Percentiles rank a stretch among this genome's conserved stretches.
Conservation (phyloP, 2,329 filamentous ascomycete species). For the Penicillium brasilianum region DNA sequence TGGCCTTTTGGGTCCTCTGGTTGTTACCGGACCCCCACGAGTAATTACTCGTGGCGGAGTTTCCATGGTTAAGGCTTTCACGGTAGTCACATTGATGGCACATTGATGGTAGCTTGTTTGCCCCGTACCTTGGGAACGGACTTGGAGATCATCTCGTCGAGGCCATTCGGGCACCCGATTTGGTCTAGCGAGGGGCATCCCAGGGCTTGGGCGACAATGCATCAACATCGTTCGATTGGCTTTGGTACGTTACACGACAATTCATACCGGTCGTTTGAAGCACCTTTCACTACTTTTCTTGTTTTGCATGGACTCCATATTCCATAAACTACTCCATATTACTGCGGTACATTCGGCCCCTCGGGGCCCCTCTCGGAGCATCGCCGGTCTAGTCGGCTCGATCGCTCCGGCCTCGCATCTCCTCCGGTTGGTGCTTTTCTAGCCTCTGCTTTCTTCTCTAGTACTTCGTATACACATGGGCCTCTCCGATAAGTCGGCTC, state of each 20-base stretch:
- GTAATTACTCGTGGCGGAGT: too few relatives aligned
- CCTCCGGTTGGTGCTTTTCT: not conserved
- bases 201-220: not conserved
- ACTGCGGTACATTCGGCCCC: not conserved
- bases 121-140: not conserved
- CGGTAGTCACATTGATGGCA: too few relatives aligned
- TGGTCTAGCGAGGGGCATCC: constrained; percentile 11
- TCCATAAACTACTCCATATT: not conserved
- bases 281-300: too few relatives aligned
- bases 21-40: constrained; percentile 13
- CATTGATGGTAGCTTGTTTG: too few relatives aligned
- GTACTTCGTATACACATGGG: not conserved
- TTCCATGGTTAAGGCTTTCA: not conserved
- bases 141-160: not conserved
- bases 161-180: constrained; percentile 20
- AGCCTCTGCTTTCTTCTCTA: too few relatives aligned
- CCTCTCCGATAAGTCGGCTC: not conserved
- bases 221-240: not conserved
- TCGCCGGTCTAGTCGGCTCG: constrained; percentile 19
- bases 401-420: constrained; percentile 18
- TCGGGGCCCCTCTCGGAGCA: constrained; percentile 15
- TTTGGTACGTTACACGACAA: not conserved
- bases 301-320: too few relatives aligned
- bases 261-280: not conserved
- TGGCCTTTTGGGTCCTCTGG: not conserved